Percentiles rank a stretch among this genome's conserved stretches.
Conservation (phyloP, 257 asterid species). For the Penstemon eatonii region DNA sequence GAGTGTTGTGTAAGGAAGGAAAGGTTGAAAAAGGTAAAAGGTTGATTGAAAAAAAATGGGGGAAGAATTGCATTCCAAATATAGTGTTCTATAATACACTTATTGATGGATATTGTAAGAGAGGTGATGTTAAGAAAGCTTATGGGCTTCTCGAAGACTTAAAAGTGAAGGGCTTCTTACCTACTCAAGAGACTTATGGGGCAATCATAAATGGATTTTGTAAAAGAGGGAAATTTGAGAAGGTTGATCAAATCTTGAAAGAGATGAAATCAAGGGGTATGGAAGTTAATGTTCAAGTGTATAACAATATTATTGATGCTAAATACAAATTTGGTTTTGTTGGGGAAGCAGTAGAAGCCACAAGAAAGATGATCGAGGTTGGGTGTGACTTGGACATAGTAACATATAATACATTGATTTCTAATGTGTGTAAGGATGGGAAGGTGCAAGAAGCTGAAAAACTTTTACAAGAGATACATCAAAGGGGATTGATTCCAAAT, state of each 20-base stretch:
- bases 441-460: constrained; percentile 70
- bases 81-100: constrained; percentile 73
- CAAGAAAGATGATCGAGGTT: constrained; percentile 51
- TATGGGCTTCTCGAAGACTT: constrained; percentile 52
- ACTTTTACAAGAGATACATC: constrained; percentile 49
- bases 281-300: constrained; percentile 47
- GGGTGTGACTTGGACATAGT: constrained; percentile 63
- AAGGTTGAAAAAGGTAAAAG: constrained; percentile 67
- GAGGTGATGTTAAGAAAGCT: constrained; percentile 61
- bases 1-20: constrained; percentile 74
- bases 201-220: constrained; percentile 75
- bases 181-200: constrained; percentile 77
- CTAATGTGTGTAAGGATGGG: constrained; percentile 61
- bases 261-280: constrained; percentile 71
- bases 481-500: constrained; percentile 52
- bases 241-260: constrained; percentile 51
- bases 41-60: constrained; percentile 84
- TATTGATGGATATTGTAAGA: constrained; percentile 81
- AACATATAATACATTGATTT: constrained; percentile 73
- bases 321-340: constrained; percentile 51
- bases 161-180: constrained; percentile 75
- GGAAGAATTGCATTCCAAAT: constrained; percentile 75
- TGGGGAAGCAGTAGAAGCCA: constrained; percentile 48
- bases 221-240: constrained; percentile 58
- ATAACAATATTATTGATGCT: constrained; percentile 67